Percentiles rank a stretch among this genome's conserved stretches.
Evolutionary conservation across 371 early-diverging fungal genomes (phyloP).

Genomic region (Nematocida parisii): DNA sequence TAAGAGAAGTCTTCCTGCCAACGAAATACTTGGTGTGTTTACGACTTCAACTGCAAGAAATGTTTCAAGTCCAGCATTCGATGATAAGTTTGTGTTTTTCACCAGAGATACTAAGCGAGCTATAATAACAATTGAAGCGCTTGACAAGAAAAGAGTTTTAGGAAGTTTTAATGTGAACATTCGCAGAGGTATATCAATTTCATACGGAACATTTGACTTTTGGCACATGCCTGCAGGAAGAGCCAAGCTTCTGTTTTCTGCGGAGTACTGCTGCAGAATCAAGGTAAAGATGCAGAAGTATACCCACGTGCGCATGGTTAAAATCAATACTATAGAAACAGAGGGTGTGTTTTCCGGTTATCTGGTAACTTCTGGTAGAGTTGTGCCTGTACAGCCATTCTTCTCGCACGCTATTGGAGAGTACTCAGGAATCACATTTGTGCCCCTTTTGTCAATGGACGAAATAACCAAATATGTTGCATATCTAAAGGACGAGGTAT

Average conservation of each 20-base stretch:
- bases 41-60: constrained; percentile 64
- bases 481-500: constrained; percentile 37
- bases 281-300: constrained; percentile 51
- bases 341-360: constrained; percentile 38
- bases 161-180: constrained; percentile 50
- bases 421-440: constrained; percentile 2
- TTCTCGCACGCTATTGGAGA: constrained; percentile 45
- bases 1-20: neutral
- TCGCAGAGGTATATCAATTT: constrained; percentile 40
- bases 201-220: constrained; percentile 58
- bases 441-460: constrained; percentile 19
- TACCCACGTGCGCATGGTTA: constrained; percentile 16
- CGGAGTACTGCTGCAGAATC: constrained; percentile 44
- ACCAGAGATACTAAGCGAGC: constrained; percentile 60
- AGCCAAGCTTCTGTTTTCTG: constrained; percentile 54
- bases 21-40: constrained; percentile 58
- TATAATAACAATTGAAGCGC: constrained; percentile 27
- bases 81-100: constrained; percentile 66
- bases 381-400: constrained; percentile 20
- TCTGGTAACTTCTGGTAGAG: constrained; percentile 40
- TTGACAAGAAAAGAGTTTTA: constrained; percentile 18
- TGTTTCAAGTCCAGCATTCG: constrained; percentile 63
- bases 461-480: constrained; percentile 43
- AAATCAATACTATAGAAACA: constrained; percentile 11
- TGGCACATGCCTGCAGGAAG: constrained; percentile 32